Evolutionary conservation across 2,329 filamentous ascomycete genomes (phyloP).

Genomic region (Fusarium mundagurra): DNA sequence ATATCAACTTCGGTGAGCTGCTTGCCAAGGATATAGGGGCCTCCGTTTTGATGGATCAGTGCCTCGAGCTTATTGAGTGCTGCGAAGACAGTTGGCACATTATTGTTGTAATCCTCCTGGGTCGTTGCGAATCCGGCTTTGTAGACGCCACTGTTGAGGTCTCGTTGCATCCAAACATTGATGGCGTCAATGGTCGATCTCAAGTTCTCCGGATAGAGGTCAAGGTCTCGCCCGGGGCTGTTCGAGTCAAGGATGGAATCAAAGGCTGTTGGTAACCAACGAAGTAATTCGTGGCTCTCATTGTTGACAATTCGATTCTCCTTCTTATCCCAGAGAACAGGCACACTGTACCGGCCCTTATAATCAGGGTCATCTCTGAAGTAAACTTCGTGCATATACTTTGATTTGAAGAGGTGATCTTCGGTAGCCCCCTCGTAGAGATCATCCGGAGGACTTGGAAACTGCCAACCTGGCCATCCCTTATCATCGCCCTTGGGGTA

Average conservation of each 20-base stretch:
- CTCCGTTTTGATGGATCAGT: slow-evolving; percentile 56
- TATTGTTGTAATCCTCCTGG: slow-evolving; percentile 72
- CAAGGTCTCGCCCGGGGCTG: slow-evolving; percentile 53
- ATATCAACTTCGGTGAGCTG: slow-evolving; percentile 75
- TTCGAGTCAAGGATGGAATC: slow-evolving; percentile 63
- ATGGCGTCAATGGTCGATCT: slow-evolving; percentile 67
- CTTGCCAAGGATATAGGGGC: slow-evolving; percentile 71
- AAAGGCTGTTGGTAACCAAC: slow-evolving; percentile 83
- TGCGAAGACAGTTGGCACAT: slow-evolving; percentile 69
- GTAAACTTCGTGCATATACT: slow-evolving; percentile 76
- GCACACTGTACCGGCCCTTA: slow-evolving; percentile 76
- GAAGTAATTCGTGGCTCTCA: slow-evolving; percentile 83
- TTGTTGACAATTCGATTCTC: slow-evolving; percentile 79
- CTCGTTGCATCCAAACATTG: slow-evolving; percentile 73
- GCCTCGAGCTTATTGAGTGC: slow-evolving; percentile 72
- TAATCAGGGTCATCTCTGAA: slow-evolving; percentile 74
- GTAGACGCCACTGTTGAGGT: slow-evolving; percentile 60
- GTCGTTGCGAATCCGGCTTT: slow-evolving; percentile 72
- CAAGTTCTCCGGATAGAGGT: slow-evolving; percentile 65
- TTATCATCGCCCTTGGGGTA: slow-evolving; percentile 73
- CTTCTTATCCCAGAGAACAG: slow-evolving; percentile 76
- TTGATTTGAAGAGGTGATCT: slow-evolving; percentile 72
- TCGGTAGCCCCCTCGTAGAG: slow-evolving; percentile 68
- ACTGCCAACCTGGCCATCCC: slow-evolving; percentile 72
- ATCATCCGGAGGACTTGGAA: slow-evolving; percentile 58